Evolutionary conservation across 768 basidiomycete genomes (phyloP).

Genomic region (Strobilomyces echinocephalus): DNA sequence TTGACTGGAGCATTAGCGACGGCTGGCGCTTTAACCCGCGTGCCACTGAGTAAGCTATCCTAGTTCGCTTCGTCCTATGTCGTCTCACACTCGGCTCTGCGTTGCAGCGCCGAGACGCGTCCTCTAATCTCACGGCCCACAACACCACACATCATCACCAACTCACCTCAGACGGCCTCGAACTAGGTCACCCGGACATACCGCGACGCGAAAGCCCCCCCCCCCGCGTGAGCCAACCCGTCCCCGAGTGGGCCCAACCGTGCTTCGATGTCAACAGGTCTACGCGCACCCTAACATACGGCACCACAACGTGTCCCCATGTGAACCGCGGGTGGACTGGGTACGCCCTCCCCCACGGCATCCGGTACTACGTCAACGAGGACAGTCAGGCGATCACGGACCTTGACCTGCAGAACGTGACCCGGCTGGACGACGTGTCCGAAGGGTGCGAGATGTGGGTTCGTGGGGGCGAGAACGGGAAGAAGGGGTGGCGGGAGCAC

Average conservation of each 20-base stretch:
- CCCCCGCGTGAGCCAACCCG: slow-evolving; percentile 23
- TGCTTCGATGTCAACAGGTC: slow-evolving; percentile 28
- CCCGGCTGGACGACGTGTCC: slow-evolving; percentile 41
- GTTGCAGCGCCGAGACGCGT: slow-evolving; percentile 45
- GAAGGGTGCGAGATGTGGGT: slow-evolving; percentile 63
- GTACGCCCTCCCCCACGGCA: slow-evolving; percentile 68
- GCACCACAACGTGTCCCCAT: slow-evolving; percentile 22
- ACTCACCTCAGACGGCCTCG: slow-evolving; percentile 16
- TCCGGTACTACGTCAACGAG: slow-evolving; percentile 66
- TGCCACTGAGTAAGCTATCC: slow-evolving; percentile 24
- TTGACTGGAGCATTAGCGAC: slow-evolving; percentile 18
- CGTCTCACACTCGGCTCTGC: background rate
- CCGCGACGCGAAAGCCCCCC: slow-evolving; percentile 15
- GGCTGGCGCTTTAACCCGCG: slow-evolving; percentile 9
- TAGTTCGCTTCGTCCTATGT: too few relatives aligned
- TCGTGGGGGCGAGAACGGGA: slow-evolving; percentile 34
- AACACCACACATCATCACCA: slow-evolving; percentile 28
- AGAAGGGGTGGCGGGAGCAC: slow-evolving; percentile 27
- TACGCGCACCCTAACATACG: slow-evolving; percentile 26
- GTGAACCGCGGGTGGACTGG: slow-evolving; percentile 63
- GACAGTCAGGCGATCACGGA: slow-evolving; percentile 64
- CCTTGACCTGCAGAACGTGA: slow-evolving; percentile 53
- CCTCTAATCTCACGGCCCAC: slow-evolving; percentile 44
- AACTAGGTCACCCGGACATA: slow-evolving; percentile 24
- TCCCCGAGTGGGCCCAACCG: slow-evolving; percentile 27